These are phyloP conservation scores for Saccharomyces hybrid DNA, from an alignment of 1,139 yeast species.

Conservation along the genomic window DNA sequence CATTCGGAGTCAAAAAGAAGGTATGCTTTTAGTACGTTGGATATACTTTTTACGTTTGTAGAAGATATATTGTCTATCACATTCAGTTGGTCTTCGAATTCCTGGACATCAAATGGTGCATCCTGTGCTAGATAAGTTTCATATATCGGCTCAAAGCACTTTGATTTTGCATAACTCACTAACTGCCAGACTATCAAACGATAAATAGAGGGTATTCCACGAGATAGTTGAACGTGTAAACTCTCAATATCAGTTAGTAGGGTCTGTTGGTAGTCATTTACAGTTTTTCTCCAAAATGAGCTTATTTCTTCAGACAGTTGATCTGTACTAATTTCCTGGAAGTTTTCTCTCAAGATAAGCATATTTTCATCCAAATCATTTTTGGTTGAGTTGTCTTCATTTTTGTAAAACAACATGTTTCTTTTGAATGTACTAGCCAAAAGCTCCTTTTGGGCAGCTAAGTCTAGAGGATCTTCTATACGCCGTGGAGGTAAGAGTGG, in stretches of 20 bases:
- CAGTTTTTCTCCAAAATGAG: neutral
- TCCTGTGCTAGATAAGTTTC: slow-evolving; percentile 42
- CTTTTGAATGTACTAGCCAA: neutral
- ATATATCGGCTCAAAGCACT: slow-evolving; percentile 59
- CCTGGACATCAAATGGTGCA: slow-evolving; percentile 69
- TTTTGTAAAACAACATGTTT: neutral
- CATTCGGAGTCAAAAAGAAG: slow-evolving; percentile 72
- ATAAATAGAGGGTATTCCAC: slow-evolving; percentile 73
- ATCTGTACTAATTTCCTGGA: neutral
- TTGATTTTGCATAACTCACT: slow-evolving; percentile 65
- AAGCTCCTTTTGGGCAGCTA: neutral
- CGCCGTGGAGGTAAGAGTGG: slow-evolving; percentile 6
- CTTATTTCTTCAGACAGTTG: neutral
- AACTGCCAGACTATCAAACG: slow-evolving; percentile 87
- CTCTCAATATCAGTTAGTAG: neutral
- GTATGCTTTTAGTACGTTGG: slow-evolving; percentile 72
- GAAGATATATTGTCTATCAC: slow-evolving; percentile 75
- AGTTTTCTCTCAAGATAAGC: neutral
- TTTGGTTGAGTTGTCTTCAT: neutral
- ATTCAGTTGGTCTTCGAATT: slow-evolving; percentile 40
- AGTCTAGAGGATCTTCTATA: slow-evolving; percentile 31
- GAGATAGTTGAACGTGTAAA: slow-evolving; percentile 35
- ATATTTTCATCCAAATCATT: neutral
- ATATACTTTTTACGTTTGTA: slow-evolving; percentile 51
- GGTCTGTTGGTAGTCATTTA: neutral